Base-by-base conservation (phyloP, 306 rosid genomes). In the Leucaena leucocephala region DNA sequence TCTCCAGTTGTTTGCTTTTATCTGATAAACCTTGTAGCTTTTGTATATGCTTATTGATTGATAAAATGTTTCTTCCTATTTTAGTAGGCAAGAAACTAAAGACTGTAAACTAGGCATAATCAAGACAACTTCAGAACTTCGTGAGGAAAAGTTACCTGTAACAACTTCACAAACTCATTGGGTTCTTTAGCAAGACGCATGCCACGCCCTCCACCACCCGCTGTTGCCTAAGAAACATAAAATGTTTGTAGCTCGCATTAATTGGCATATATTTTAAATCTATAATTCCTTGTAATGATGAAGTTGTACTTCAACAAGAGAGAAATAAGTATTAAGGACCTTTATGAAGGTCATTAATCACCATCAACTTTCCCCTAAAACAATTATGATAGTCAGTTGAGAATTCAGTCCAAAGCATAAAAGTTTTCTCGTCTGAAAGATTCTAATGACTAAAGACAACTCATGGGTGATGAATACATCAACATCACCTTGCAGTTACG, bases 191-290 rank as follows among this genome's bases (percentile, higher is more conserved):
- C 99, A 77, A 95, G 99, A 69, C 98, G 93, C 99, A 93, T 95
- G 74, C 98, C 98, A 75, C 99, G 98, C 68, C 99, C 99, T 82
- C 99, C 98, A 57, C 99, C 99, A 74, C 99, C 99, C 15, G 98
- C 99, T 67, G 98, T 95, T 84, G 99, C 99, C 98, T 95, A 78
- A 55, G 78, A 82, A 86, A 72, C 42, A 80, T 22, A 79, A 79
- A 39, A 84, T 22, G 33, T 35, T 78, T 79, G 77, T 85, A 90
- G 84, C 72, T 76, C 52, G 77, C 84, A 81, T 34, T 35, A 81
- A 81, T 63, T 44, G 48, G 81, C 76, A 80, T 11, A 76, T 66
- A 78, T 57, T 4, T 69, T 13, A 59, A 40, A 17, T 49, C 2
- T 49, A 17, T n/a, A 13, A 76, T 19, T 65, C 43, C 39, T 77